Percentiles rank a stretch among this genome's conserved stretches.
These are phyloP conservation scores for Cicer yamashitae DNA, from an alignment of 306 rosid genomes.

Conservation along the genomic window DNA sequence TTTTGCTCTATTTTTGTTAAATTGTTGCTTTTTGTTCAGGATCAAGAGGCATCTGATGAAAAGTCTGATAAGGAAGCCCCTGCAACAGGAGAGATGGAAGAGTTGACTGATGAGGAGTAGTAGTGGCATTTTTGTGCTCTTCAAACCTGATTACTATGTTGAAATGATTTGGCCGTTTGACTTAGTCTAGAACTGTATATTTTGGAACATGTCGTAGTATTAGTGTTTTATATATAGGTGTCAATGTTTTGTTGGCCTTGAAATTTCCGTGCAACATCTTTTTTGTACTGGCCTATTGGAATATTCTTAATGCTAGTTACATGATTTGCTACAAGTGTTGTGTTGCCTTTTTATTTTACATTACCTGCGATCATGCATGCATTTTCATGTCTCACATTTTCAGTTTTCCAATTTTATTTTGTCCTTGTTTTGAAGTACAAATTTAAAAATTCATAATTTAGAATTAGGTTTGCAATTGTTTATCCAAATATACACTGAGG, in stretches of 20 bases:
- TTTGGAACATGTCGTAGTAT: slow-evolving; percentile 18
- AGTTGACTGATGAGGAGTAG: slow-evolving; percentile 68
- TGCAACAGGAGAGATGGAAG: slow-evolving; percentile 49
- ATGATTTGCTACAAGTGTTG: background rate
- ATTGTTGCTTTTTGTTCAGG: slow-evolving; percentile 43
- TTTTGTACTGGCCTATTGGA: slow-evolving; percentile 28
- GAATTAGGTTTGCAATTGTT: too few relatives aligned
- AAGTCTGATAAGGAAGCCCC: slow-evolving; percentile 58
- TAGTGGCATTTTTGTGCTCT: background rate
- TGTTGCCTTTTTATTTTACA: background rate
- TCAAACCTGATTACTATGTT: background rate
- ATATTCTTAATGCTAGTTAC: slow-evolving; percentile 3
- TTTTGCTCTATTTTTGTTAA: background rate
- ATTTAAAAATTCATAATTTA: too few relatives aligned
- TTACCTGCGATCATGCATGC: background rate
- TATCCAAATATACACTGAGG: too few relatives aligned
- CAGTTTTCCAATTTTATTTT: background rate
- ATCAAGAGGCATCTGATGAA: slow-evolving; percentile 53
- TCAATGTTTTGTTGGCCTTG: background rate
- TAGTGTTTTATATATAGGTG: slow-evolving; percentile 6
- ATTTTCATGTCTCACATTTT: background rate
- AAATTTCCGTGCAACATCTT: slow-evolving; percentile 11
- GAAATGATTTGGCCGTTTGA: background rate
- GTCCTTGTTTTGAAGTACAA: too few relatives aligned
- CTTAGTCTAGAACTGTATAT: slow-evolving; percentile 46